Evolutionary conservation across 2,329 filamentous ascomycete genomes (phyloP).

Genomic region (Falciphora oryzae): DNA sequence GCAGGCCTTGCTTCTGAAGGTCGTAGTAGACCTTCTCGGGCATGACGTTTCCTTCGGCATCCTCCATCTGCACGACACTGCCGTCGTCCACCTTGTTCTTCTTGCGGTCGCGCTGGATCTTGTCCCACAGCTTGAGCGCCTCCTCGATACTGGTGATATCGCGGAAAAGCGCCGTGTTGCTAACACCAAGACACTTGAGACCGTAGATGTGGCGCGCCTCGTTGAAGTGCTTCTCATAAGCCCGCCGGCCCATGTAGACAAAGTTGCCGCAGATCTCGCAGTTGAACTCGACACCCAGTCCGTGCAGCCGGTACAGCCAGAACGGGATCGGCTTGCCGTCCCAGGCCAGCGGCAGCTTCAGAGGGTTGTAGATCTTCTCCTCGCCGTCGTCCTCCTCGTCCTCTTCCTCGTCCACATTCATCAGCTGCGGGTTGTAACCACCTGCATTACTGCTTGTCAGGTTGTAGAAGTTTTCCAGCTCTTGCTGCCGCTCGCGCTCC

Average conservation of each 20-base stretch:
- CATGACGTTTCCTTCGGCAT: conserved; percentile 96
- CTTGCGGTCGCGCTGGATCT: conserved; percentile 82
- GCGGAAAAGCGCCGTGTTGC: conserved; percentile 81
- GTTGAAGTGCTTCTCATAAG: conserved; percentile 98
- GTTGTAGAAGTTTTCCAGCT: conserved; percentile 78
- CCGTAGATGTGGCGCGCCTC: conserved; percentile 91
- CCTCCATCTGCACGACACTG: conserved; percentile 96
- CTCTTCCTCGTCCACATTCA: conserved; percentile 47
- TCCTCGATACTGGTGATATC: conserved; percentile 93
- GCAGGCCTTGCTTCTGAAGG: conserved; percentile 82
- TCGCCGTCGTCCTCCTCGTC: conserved; percentile 72
- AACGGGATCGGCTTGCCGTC: conserved; percentile 98
- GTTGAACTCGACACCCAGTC: conserved; percentile 86
- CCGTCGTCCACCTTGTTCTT: conserved; percentile 70
- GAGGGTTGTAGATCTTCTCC: conserved; percentile 91
- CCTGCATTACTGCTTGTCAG: conserved; percentile 22
- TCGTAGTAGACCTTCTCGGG: conserved; percentile 97
- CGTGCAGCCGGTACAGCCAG: conserved; percentile 97
- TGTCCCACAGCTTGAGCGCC: conserved; percentile 83
- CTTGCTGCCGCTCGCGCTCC: conserved; percentile 88
- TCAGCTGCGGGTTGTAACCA: conserved; percentile 19
- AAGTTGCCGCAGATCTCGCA: conserved; percentile 98
- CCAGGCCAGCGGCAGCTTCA: conserved; percentile 94
- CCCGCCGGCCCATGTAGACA: conserved; percentile 94
- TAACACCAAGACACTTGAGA: conserved; percentile 88